Conservation (phyloP, 169 alveolate genomes). For the Eimeria praecox region DNA sequence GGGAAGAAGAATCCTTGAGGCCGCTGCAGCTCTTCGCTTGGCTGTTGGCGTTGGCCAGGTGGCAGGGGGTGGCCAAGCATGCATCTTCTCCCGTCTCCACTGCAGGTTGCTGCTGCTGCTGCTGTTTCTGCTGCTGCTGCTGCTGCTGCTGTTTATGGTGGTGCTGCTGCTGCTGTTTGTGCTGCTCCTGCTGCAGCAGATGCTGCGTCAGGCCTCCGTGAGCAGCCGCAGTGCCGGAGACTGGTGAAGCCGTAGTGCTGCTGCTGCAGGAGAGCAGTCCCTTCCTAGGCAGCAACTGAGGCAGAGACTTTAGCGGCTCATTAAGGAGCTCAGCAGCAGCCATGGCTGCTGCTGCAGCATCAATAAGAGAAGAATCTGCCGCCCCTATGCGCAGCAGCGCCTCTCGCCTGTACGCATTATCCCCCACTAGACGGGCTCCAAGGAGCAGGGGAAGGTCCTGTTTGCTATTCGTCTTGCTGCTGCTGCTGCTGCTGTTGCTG, state of each 20-base stretch:
- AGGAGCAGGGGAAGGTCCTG: constrained; percentile 10
- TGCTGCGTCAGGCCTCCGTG: background rate
- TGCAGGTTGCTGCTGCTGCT: constrained; percentile 14
- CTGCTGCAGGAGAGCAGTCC: constrained; percentile 30
- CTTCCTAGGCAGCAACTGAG: constrained; percentile 29
- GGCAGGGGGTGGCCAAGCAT: background rate
- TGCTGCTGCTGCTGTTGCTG: constrained; percentile 54
- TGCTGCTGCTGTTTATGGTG: constrained; percentile 15
- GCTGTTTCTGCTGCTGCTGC: constrained; percentile 27
- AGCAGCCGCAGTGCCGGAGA: constrained; percentile 35
- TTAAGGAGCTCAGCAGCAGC: constrained; percentile 61
- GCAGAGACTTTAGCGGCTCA: constrained; percentile 31
- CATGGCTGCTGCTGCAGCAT: constrained; percentile 73
- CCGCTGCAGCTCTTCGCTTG: background rate
- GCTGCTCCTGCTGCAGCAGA: constrained; percentile 18
- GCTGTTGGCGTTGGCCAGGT: background rate
- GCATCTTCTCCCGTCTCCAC: constrained; percentile 32
- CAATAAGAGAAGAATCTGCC: constrained; percentile 37
- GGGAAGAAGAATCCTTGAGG: background rate
- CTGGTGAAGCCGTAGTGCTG: constrained; percentile 32
- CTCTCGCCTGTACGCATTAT: constrained; percentile 24
- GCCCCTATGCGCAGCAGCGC: constrained; percentile 64
- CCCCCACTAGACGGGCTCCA: constrained; percentile 49
- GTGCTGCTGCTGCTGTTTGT: background rate
- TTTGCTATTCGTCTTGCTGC: constrained; percentile 1